Conservation (phyloP, 1,139 yeast genomes). For the Magnusiomyces tetraspermus region DNA sequence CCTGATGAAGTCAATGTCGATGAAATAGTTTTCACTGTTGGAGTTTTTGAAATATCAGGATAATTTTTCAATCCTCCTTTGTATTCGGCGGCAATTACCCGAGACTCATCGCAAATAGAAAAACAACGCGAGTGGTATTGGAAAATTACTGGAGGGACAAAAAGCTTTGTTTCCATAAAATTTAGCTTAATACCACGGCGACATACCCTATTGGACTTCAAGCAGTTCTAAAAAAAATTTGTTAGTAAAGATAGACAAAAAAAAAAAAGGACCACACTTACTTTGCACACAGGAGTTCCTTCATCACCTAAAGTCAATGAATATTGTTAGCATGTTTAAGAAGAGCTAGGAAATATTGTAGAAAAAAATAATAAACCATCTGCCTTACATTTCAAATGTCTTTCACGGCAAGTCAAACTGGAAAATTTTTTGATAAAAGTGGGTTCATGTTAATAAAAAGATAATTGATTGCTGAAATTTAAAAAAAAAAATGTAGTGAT, state of each 20-base stretch:
- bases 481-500: background rate
- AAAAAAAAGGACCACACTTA: conserved; percentile 2
- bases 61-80: conserved; percentile 14
- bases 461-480: background rate
- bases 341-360: background rate
- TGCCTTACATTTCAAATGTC: conserved; percentile 16
- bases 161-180: conserved; percentile 16
- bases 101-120: conserved; percentile 16
- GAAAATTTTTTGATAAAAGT: background rate
- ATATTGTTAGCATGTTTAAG: background rate
- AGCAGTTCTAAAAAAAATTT: conserved; percentile 12
- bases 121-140: conserved; percentile 3
- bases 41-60: conserved; percentile 3
- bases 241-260: background rate
- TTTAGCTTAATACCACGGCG: conserved; percentile 17
- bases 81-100: conserved; percentile 16
- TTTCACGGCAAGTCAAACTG: conserved; percentile 16
- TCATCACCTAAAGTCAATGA: conserved; percentile 9
- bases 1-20: background rate
- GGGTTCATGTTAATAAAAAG: background rate
- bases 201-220: conserved; percentile 15
- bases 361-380: background rate
- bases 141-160: conserved; percentile 10
- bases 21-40: background rate
- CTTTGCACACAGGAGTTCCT: conserved; percentile 13